phyloP scores from a whole-genome alignment of 1,139 yeast species.

The Hyphopichia burtonii region DNA sequence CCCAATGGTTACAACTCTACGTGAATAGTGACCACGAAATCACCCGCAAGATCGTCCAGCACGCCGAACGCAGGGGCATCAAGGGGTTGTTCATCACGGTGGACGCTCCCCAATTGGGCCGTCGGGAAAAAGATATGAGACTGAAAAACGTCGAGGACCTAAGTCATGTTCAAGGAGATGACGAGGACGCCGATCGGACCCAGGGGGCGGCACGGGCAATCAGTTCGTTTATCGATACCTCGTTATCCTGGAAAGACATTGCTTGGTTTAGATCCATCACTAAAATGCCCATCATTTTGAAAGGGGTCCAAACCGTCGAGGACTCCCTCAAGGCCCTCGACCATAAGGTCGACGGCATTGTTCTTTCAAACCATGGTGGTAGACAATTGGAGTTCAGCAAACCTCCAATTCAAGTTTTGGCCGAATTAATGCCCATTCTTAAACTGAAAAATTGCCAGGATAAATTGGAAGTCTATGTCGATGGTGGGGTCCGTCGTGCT shows the following conservation, averaged over 20 bases:
- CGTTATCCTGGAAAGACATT: slow-evolving; percentile 63
- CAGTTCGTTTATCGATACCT: slow-evolving; percentile 81
- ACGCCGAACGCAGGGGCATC: slow-evolving; percentile 70
- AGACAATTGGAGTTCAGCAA: slow-evolving; percentile 67
- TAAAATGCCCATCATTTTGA: slow-evolving; percentile 63
- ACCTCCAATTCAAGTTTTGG: slow-evolving; percentile 67
- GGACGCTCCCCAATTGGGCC: slow-evolving; percentile 94
- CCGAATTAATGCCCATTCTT: slow-evolving; percentile 60
- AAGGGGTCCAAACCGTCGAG: slow-evolving; percentile 70
- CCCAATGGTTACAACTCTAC: slow-evolving; percentile 90
- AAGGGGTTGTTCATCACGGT: slow-evolving; percentile 84
- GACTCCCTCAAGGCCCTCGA: slow-evolving; percentile 67
- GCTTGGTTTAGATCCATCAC: slow-evolving; percentile 58
- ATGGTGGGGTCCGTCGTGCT: slow-evolving; percentile 73
- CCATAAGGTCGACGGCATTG: slow-evolving; percentile 60
- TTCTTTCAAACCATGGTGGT: slow-evolving; percentile 74
- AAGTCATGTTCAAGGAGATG: slow-evolving; percentile 63
- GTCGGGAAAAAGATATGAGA: slow-evolving; percentile 72
- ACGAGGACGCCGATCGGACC: slow-evolving; percentile 61
- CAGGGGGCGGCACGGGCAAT: slow-evolving; percentile 91
- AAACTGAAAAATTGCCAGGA: slow-evolving; percentile 43
- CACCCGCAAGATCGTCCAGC: slow-evolving; percentile 37
- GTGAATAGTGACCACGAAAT: slow-evolving; percentile 63
- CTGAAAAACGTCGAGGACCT: slow-evolving; percentile 38
- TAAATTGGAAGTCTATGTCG: slow-evolving; percentile 52